Conservation (phyloP, 2,329 filamentous ascomycete species). For the Moelleriella libera region DNA sequence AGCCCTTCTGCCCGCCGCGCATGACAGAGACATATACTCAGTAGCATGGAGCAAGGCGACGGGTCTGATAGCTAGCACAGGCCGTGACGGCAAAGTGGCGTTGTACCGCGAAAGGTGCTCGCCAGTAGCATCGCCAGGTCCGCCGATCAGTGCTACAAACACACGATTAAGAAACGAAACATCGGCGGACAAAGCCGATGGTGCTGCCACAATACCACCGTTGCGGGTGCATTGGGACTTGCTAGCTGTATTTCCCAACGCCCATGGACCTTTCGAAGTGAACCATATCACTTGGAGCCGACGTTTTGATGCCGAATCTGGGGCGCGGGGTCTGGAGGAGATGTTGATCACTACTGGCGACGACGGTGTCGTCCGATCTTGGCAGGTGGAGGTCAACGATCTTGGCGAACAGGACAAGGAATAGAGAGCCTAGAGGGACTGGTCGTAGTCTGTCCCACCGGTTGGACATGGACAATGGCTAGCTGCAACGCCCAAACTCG, state of each 20-base stretch:
- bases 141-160: neutral
- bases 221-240: conserved; percentile 43
- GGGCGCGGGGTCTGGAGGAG: conserved; percentile 51
- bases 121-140: conserved; percentile 4
- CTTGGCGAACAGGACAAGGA: neutral
- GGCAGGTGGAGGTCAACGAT: conserved; percentile 39
- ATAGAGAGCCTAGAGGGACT: no score
- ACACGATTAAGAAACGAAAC: no score
- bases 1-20: conserved; percentile 55
- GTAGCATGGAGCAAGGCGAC: conserved; percentile 68
- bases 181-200: no score
- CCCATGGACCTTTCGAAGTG: conserved; percentile 85
- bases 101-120: conserved; percentile 54
- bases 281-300: conserved; percentile 86
- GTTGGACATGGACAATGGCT: no score
- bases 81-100: conserved; percentile 71
- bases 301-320: conserved; percentile 52
- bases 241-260: conserved; percentile 53
- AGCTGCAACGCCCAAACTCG: no score
- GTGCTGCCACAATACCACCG: no score
- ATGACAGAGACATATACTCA: conserved; percentile 73
- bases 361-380: conserved; percentile 76
- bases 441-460: no score
- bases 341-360: conserved; percentile 85
- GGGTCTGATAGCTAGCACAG: conserved; percentile 73